Percentiles rank a stretch among this genome's conserved stretches.
phyloP scores from a whole-genome alignment of 768 basidiomycete species.

The Tubosaeta brunneosetosa region DNA sequence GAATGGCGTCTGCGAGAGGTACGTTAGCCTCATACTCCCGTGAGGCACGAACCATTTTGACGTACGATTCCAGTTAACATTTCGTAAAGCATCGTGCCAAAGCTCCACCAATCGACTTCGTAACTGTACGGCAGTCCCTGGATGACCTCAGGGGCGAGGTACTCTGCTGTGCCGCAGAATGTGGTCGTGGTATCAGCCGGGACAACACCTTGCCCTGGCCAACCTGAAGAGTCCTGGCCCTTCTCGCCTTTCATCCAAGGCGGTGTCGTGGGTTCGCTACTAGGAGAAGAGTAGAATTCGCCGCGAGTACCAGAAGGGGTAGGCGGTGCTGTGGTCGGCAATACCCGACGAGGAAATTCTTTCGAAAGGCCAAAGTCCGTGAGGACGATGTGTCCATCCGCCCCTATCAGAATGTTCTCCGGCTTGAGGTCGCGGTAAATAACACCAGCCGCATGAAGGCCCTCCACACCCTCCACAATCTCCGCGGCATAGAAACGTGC shows the following conservation, averaged over 20 bases:
- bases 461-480: conserved; percentile 94
- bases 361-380: conserved; percentile 97
- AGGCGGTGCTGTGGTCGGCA: conserved; percentile 47
- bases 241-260: conserved; percentile 75
- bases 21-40: conserved; percentile 14
- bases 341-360: conserved; percentile 66
- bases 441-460: conserved; percentile 88
- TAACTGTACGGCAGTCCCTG: conserved; percentile 87
- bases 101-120: conserved; percentile 97
- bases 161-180: conserved; percentile 96
- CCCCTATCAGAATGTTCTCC: conserved; percentile 92
- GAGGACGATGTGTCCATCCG: conserved; percentile 92
- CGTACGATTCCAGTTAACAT: conserved; percentile 92
- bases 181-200: conserved; percentile 69
- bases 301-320: conserved; percentile 51
- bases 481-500: conserved; percentile 97
- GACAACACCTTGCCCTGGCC: conserved; percentile 51
- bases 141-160: conserved; percentile 95
- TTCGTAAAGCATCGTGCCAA: conserved; percentile 97
- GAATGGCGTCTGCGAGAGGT: conserved; percentile 67
- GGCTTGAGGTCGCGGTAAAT: conserved; percentile 98
- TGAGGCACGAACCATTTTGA: conserved; percentile 2
- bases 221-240: conserved; percentile 50
- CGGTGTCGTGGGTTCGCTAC: conserved; percentile 46
- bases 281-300: conserved; percentile 50